Conservation (phyloP, 2,329 filamentous ascomycete species). For the Seiridium unicorne region DNA sequence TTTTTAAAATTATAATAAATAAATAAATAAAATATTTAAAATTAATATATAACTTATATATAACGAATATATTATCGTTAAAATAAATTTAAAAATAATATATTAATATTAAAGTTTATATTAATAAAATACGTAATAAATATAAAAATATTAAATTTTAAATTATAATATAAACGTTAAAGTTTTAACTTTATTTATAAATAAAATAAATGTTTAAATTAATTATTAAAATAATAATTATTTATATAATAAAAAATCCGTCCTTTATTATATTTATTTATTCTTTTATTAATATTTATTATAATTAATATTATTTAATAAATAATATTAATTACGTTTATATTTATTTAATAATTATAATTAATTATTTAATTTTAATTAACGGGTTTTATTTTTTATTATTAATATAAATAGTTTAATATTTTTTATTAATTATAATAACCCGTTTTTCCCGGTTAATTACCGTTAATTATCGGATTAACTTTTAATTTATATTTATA, state of each 20-base stretch:
- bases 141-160: constrained; percentile 13
- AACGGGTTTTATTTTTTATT: neutral
- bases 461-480: neutral
- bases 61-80: constrained; percentile 12
- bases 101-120: constrained; percentile 24
- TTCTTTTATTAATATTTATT: neutral
- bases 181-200: constrained; percentile 22
- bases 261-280: neutral
- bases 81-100: constrained; percentile 15
- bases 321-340: neutral
- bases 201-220: constrained; percentile 23
- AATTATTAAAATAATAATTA: constrained; percentile 17
- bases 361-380: neutral
- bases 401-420: neutral
- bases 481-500: neutral
- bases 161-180: constrained; percentile 14
- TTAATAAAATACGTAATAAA: constrained; percentile 16
- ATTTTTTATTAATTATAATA: neutral
- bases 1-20: too few species aligned
- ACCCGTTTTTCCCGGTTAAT: neutral
- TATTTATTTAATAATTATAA: neutral
- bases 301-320: neutral
- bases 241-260: neutral
- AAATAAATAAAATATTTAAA: too few species aligned
- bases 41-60: constrained; percentile 29